Conservation (phyloP, 257 asterid species). For the Eustoma russellianum region DNA sequence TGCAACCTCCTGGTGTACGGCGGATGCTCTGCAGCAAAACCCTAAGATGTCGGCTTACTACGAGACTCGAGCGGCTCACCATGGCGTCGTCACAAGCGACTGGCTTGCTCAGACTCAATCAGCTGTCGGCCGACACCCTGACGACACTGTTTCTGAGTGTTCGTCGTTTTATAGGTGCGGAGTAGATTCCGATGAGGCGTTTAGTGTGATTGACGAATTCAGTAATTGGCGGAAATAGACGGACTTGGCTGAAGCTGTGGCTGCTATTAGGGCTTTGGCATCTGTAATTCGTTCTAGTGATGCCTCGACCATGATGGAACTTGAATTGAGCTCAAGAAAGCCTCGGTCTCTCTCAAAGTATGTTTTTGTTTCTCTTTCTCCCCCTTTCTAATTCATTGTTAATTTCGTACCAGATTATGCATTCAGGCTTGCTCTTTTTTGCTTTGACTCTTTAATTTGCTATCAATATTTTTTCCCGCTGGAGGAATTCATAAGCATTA, state of each 20-base stretch:
- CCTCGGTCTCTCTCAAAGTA: slow-evolving; percentile 84
- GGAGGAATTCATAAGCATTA: too few relatives aligned
- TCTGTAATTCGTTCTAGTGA: slow-evolving; percentile 74
- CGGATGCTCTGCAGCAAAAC: slow-evolving; percentile 35
- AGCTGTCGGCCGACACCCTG: slow-evolving; percentile 36
- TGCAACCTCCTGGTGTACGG: slow-evolving; percentile 21
- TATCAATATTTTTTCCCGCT: too few relatives aligned
- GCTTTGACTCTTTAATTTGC: too few relatives aligned
- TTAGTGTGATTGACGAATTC: slow-evolving; percentile 73
- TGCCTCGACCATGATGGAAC: slow-evolving; percentile 94
- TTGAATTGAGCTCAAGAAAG: slow-evolving; percentile 85
- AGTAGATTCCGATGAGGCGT: slow-evolving; percentile 24
- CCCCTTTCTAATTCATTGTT: too few relatives aligned
- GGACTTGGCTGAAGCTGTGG: slow-evolving; percentile 96
- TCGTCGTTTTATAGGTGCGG: slow-evolving; percentile 12
- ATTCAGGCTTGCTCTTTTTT: too few relatives aligned
- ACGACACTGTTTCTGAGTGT: slow-evolving; percentile 24
- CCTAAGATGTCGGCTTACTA: slow-evolving; percentile 54
- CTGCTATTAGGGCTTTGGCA: slow-evolving; percentile 92
- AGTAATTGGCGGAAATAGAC: slow-evolving; percentile 83
- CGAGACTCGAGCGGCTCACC: slow-evolving; percentile 91
- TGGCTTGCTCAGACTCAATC: slow-evolving; percentile 93
- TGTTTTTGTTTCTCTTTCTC: slow-evolving; percentile 1
- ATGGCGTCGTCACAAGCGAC: slow-evolving; percentile 82
- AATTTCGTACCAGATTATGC: too few relatives aligned